These are phyloP conservation scores for Trichoderma lentiforme DNA, from an alignment of 2,329 filamentous ascomycete genomes.

Conservation along the genomic window DNA sequence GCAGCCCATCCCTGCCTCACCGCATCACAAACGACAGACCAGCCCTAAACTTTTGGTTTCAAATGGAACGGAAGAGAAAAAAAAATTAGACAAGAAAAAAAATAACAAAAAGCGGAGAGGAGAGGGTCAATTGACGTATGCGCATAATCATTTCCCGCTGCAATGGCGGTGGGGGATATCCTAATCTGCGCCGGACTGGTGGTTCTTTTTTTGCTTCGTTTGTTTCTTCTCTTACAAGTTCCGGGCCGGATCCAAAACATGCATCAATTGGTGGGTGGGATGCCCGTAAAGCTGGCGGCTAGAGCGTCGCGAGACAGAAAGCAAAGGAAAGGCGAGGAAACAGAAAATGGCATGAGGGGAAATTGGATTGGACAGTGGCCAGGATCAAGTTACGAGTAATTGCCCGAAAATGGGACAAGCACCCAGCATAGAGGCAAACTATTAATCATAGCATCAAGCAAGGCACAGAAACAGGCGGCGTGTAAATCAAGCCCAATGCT, in stretches of 20 bases:
- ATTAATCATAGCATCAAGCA: background rate
- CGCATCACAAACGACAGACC: background rate
- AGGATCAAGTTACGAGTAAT: background rate
- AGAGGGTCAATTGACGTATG: constrained; percentile 15
- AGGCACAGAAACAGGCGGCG: background rate
- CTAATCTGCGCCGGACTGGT: background rate
- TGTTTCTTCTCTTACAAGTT: background rate
- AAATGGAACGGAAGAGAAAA: background rate
- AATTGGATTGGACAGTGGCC: background rate
- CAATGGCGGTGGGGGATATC: background rate
- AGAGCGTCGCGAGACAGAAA: constrained; percentile 8
- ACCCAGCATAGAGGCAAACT: background rate
- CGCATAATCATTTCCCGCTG: background rate
- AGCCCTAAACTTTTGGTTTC: background rate
- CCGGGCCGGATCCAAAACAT: background rate
- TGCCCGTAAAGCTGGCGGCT: background rate
- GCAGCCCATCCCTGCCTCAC: background rate
- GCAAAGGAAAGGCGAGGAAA: background rate
- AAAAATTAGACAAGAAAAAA: background rate
- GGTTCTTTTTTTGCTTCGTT: background rate
- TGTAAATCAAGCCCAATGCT: background rate
- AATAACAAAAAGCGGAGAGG: background rate
- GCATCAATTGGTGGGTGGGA: background rate
- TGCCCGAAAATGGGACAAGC: background rate
- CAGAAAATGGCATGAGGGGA: background rate